Evolutionary conservation across 768 basidiomycete species (phyloP).

Genomic region (Rhodosporidiobolus odoratus): DNA sequence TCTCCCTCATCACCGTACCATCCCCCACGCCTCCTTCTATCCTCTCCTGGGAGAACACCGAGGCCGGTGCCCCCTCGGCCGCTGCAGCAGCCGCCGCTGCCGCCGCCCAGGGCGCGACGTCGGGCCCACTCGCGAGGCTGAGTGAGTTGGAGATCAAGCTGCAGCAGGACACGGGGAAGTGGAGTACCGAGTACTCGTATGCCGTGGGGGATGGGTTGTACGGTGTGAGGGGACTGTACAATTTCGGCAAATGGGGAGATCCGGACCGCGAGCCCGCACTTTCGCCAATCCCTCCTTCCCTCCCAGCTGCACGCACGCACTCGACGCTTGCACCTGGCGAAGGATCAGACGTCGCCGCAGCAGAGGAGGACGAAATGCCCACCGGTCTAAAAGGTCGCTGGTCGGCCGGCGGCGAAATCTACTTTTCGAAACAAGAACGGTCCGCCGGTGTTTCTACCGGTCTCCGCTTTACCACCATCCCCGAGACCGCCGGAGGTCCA

Average conservation of each 20-base stretch:
- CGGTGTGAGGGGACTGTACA: constrained; percentile 79
- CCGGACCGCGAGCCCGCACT: too few species aligned
- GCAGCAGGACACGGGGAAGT: constrained; percentile 86
- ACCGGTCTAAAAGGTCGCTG: constrained; percentile 85
- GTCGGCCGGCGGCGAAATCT: constrained; percentile 86
- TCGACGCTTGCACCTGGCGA: too few species aligned
- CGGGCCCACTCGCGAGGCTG: constrained; percentile 47
- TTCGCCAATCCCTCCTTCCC: neutral
- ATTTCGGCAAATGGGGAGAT: constrained; percentile 69
- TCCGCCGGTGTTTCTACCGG: constrained; percentile 96
- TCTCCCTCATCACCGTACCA: constrained; percentile 75
- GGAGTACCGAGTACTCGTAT: constrained; percentile 90
- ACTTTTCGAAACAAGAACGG: constrained; percentile 84
- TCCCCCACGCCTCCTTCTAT: constrained; percentile 20
- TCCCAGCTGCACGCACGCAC: too few species aligned
- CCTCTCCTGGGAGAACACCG: constrained; percentile 30
- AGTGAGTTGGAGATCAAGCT: constrained; percentile 65
- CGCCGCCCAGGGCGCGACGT: constrained; percentile 49
- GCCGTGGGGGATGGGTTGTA: constrained; percentile 92
- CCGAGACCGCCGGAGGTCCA: constrained; percentile 64
- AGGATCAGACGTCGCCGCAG: neutral
- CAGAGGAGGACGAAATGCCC: constrained; percentile 85
- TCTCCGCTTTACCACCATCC: constrained; percentile 85
- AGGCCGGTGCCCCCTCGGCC: constrained; percentile 51
- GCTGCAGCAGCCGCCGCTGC: constrained; percentile 44